Evolutionary conservation across 176 grass and related monocot species (phyloP).

Genomic region (Thalia dealbata): DNA sequence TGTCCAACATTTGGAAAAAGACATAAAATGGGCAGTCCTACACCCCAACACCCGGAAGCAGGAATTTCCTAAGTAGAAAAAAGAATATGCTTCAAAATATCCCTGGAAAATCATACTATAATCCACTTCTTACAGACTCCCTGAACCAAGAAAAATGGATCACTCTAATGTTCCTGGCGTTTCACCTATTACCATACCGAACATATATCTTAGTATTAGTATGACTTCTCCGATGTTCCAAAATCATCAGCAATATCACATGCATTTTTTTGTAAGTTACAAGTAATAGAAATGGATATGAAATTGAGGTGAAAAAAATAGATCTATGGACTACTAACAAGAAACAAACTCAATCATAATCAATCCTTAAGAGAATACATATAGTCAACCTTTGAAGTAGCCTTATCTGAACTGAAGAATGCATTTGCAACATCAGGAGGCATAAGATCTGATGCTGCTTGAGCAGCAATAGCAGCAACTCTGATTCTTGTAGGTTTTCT

Average conservation of each 20-base stretch:
- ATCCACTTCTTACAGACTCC: no score
- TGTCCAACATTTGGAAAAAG: no score
- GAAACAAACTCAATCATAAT: neutral
- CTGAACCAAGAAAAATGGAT: no score
- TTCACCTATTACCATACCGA: no score
- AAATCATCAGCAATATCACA: neutral
- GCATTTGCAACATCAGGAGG: constrained; percentile 67
- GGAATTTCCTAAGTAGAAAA: no score
- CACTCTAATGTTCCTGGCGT: no score
- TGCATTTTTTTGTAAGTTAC: neutral
- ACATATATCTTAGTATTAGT: neutral
- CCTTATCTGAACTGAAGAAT: constrained; percentile 63
- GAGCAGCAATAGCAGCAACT: constrained; percentile 57
- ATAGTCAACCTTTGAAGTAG: constrained; percentile 50
- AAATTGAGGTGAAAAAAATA: neutral
- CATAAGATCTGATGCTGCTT: constrained; percentile 82
- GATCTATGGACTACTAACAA: neutral
- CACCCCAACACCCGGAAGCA: no score
- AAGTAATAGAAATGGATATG: neutral
- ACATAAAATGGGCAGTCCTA: no score
- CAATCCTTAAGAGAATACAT: neutral
- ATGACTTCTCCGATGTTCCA: neutral
- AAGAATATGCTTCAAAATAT: no score
- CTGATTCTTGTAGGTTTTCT: constrained; percentile 53
- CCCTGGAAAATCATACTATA: neutral